phyloP scores from a whole-genome alignment of 768 basidiomycete species.

The Megacollybia marginata region DNA sequence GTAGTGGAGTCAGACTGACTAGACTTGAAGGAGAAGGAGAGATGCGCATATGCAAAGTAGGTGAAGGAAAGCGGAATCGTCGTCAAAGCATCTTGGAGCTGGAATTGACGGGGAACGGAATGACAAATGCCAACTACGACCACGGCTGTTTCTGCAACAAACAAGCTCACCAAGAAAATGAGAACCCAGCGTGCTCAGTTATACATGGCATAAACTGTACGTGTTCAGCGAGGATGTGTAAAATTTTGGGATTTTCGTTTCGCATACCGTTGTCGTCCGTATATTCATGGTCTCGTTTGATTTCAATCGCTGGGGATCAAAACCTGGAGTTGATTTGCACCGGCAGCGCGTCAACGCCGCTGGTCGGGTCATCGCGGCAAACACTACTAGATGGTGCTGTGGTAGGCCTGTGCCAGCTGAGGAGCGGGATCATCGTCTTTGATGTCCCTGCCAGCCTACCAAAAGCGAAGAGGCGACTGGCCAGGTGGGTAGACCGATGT shows the following conservation, averaged over 20 bases:
- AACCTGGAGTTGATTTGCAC: no score
- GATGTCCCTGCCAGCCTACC: no score
- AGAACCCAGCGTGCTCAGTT: conserved; percentile 14
- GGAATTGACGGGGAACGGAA: conserved; percentile 5
- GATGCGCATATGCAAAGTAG: conserved; percentile 6
- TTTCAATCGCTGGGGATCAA: no score
- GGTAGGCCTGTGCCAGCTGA: no score
- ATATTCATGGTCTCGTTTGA: no score
- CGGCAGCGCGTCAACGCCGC: no score
- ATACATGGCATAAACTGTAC: conserved; percentile 24
- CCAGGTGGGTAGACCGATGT: no score
- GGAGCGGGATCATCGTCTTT: no score
- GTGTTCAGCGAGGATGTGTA: neutral
- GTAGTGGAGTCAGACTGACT: neutral
- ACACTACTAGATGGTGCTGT: no score
- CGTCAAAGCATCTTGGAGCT: conserved; percentile 1
- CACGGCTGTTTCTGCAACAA: conserved; percentile 9
- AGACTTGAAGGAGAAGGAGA: neutral
- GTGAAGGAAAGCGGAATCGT: conserved; percentile 7
- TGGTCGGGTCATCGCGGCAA: no score
- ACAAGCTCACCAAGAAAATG: conserved; percentile 11
- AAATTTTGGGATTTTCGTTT: neutral
- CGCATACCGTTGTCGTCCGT: no score
- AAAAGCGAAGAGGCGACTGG: no score
- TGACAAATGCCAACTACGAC: conserved; percentile 3